Conservation (phyloP, 129 eudicot genomes). For the Flaveria bidentis region DNA sequence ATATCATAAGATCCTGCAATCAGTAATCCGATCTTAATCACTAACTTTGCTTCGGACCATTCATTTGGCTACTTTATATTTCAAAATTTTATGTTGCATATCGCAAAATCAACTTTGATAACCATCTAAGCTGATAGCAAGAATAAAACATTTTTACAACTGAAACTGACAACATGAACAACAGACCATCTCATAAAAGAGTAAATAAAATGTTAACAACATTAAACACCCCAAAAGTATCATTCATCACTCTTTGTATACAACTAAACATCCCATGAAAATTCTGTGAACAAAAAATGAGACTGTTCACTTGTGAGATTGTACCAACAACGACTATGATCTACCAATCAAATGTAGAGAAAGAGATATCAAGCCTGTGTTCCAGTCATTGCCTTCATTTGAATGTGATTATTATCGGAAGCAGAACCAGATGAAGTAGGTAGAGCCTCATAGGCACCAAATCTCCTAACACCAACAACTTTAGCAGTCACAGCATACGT, state of each 20-base stretch:
- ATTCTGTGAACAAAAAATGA: constrained; percentile 27
- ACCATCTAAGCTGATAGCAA: too few species aligned
- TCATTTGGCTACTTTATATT: too few species aligned
- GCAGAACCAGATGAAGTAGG: constrained; percentile 43
- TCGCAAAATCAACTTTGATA: not conserved
- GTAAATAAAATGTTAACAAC: constrained; percentile 27
- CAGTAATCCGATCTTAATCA: too few species aligned
- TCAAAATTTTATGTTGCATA: not conserved
- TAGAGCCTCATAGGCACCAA: constrained; percentile 79
- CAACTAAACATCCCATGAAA: constrained; percentile 26
- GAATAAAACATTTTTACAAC: too few species aligned
- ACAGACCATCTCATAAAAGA: not conserved
- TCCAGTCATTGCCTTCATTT: constrained; percentile 78
- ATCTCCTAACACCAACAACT: constrained; percentile 61
- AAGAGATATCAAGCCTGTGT: constrained; percentile 60
- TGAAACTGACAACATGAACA: constrained; percentile 14
- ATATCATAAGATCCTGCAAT: too few species aligned
- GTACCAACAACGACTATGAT: constrained; percentile 30
- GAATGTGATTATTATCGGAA: constrained; percentile 64
- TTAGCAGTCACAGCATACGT: constrained; percentile 54
- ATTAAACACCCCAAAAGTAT: constrained; percentile 28
- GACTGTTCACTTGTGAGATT: constrained; percentile 25
- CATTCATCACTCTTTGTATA: constrained; percentile 40
- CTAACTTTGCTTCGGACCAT: too few species aligned
- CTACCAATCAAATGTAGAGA: constrained; percentile 5